Evolutionary conservation across 2,329 filamentous ascomycete species (phyloP), one percentile per base, ranked within the genome.

Genomic region (Trichoderma polysporum): DNA sequence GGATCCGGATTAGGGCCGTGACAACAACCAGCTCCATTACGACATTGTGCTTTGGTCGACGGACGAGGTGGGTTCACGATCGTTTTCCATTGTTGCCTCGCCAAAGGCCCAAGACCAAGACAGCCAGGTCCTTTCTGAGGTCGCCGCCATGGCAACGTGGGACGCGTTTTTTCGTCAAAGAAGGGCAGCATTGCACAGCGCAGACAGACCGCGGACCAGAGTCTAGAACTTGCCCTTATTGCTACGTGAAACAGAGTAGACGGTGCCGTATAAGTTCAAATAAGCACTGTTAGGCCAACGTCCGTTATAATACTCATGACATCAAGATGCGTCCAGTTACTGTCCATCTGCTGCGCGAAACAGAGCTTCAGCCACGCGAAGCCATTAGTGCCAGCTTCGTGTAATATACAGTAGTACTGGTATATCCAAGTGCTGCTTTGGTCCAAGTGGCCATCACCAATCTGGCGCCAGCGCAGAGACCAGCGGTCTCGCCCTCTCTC

Each of bases 91-190:
- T 61, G 45, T 29, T 39, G 33, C 31, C 56, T 45, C 37, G 56
- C 37, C 56, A n/a, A n/a, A n/a, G n/a, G n/a, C n/a, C 41, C 27
- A 50, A n/a, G 50, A 47, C 53, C 50, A 22, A 56, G 53, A 39
- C 31, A 56, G 13, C 15, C 27, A 13, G 47, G 22, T 47, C 17
- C 12, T 12, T 22, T 17, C 41, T 56, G 60, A 45, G 37, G 19
- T 22, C 37, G 60, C 60, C 60, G 60, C 50, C 60, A 64, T 64
- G 60, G 60, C 60, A 64, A 64, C 60, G 60, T 50, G 50, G 15
- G 19, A 52, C 58, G 22, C 60, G 60, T 27, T 9, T n/a, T 25
- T 60, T 7, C 41, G 4, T 45, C 41, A 22, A 25, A 22, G 19
- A 60, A 60, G 57, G 39, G 57, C 57, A 58, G 22, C 52, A 29